Base-by-base conservation (phyloP, 1,139 yeast genomes). In the Groenewaldozyma sp. region DNA sequence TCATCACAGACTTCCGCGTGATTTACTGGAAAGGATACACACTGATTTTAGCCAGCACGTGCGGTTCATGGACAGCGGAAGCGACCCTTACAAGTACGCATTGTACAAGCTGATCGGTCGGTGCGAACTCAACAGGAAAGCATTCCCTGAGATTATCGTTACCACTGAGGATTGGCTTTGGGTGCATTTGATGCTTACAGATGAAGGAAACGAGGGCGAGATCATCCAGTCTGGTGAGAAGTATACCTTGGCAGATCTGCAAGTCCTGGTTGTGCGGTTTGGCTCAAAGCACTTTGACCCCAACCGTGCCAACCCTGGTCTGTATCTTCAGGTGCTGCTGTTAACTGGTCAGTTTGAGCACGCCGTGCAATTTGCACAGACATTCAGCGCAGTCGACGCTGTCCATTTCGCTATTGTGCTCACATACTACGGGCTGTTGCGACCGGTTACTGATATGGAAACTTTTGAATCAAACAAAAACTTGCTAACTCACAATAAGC, bases 161-260 rank as follows among this genome's bases (percentile, higher is more conserved):
- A 83, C 94, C 45, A 75, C 88, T 39, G 98, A 91, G 59, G 98
- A 91, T 62, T 91, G 98, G 98, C 62, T 88, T 40, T 91, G 98
- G 99, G 75, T 83, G 57, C 96, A 91, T 61, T 70, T 91, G 42
- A 73, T 79, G 55, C 68, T 88, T 24, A 75, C 82, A 14, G 76
- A 79, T 44, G 93, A 82, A 51, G 50, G 55, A 33, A 43, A 59
- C 22, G 62, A 62, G 11, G 51, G 59, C 1, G 64, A 64, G 11
- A 19, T 28, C 11, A 73, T 68, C 42, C 73, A 81, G 35, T 67
- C 76, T 7, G 80, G 76, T 56, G 95, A 84, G 52, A 73, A 74
- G 47, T 91, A 86, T 59, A 71, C 80, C 1, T 67, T 91, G 47
- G 62, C 60, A 26, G 94, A 87, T 54, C 71, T 93, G 50, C 96